A percentile compares a stretch with the other conserved stretches of the same genome.
These are phyloP conservation scores for Macadamia tetraphylla DNA, from an alignment of 164 flowering plant genomes.

Conservation along the genomic window DNA sequence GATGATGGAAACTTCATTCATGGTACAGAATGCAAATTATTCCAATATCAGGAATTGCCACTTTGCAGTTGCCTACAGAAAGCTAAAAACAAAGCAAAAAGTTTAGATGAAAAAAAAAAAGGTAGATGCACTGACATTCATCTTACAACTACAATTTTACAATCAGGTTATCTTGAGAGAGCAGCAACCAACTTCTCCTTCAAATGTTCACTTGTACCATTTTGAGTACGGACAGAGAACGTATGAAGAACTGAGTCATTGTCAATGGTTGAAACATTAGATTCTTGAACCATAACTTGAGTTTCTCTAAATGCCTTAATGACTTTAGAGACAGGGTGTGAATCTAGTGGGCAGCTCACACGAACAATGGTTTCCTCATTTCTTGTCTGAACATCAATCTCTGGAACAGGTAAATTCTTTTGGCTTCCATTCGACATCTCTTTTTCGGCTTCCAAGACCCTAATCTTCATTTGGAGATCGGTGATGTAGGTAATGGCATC, in stretches of 20 bases:
- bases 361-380: slow-evolving; percentile 56
- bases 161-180: slow-evolving; percentile 35
- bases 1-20: no score
- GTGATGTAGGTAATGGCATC: slow-evolving; percentile 82
- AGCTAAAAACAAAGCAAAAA: no score
- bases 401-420: slow-evolving; percentile 26
- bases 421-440: slow-evolving; percentile 24
- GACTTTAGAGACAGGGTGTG: slow-evolving; percentile 59
- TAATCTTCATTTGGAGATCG: slow-evolving; percentile 64
- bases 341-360: slow-evolving; percentile 52
- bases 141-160: slow-evolving; percentile 21
- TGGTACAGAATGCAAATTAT: no score
- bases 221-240: slow-evolving; percentile 43
- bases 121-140: background rate
- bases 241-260: slow-evolving; percentile 56
- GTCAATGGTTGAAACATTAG: slow-evolving; percentile 38
- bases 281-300: slow-evolving; percentile 38
- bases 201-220: slow-evolving; percentile 46
- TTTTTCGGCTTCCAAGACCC: slow-evolving; percentile 59
- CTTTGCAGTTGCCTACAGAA: no score
- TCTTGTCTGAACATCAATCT: slow-evolving; percentile 52
- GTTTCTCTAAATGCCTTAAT: slow-evolving; percentile 43
- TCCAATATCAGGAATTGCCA: no score
- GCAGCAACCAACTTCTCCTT: slow-evolving; percentile 62
- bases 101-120: background rate